Percentiles rank a stretch among this genome's conserved stretches.
Conservation (phyloP, 2,329 filamentous ascomycete species). For the Fusarium sp. region DNA sequence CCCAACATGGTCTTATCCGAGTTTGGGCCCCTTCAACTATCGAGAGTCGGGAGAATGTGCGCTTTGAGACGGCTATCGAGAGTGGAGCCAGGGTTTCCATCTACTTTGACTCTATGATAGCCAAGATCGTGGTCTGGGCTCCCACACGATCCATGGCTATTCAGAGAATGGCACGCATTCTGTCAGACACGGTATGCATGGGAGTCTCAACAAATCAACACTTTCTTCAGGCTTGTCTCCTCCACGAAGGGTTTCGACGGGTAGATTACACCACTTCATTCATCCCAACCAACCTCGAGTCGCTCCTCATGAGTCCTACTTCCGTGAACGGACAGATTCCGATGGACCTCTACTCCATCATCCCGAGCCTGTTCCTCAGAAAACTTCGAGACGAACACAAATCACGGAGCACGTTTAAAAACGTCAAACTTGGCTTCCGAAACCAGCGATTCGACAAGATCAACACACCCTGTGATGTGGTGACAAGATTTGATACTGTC, state of each 20-base stretch:
- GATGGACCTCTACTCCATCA: not conserved
- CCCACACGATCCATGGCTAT: conserved; percentile 51
- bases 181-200: conserved; percentile 53
- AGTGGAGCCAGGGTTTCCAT: conserved; percentile 54
- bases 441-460: not conserved
- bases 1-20: conserved; percentile 44
- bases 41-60: conserved; percentile 37
- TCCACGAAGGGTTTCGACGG: conserved; percentile 67
- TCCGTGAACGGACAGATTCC: not conserved
- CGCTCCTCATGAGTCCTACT: conserved; percentile 61
- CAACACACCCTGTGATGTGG: not conserved
- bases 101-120: conserved; percentile 60
- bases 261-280: conserved; percentile 69
- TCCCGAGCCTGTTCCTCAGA: not conserved
- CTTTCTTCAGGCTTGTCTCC: conserved; percentile 75
- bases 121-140: conserved; percentile 59
- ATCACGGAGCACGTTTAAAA: not conserved
- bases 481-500: not conserved
- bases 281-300: conserved; percentile 72
- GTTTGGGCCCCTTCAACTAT: conserved; percentile 45
- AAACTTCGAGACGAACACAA: not conserved
- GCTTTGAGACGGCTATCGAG: conserved; percentile 56
- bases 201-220: conserved; percentile 40
- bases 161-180: conserved; percentile 48
- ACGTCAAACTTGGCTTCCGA: not conserved